Percentiles rank a stretch among this genome's conserved stretches.
phyloP scores from a whole-genome alignment of 495 filamentous ascomycete genomes.

The Astrothelium macrocarpum region DNA sequence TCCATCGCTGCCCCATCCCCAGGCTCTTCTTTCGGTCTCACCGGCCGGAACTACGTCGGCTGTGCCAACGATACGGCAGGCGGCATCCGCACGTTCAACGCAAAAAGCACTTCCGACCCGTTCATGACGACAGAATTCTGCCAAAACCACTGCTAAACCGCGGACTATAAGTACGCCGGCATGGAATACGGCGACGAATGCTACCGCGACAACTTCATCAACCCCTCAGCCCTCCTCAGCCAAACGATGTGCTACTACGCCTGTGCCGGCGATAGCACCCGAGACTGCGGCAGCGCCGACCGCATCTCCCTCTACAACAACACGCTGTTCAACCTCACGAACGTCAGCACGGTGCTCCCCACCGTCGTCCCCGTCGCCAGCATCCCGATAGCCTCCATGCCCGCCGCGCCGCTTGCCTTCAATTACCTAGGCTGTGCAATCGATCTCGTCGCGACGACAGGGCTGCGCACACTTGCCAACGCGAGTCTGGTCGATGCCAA shows the following conservation, averaged over 20 bases:
- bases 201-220: slow-evolving; percentile 22
- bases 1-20: slow-evolving; percentile 11
- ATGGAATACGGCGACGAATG: slow-evolving; percentile 22
- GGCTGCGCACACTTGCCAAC: slow-evolving; percentile 5
- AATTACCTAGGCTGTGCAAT: slow-evolving; percentile 21
- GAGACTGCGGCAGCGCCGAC: slow-evolving; percentile 16
- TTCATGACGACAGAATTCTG: slow-evolving; percentile 21
- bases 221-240: slow-evolving; percentile 12
- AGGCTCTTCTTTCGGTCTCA: slow-evolving; percentile 16
- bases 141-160: slow-evolving; percentile 14
- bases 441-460: slow-evolving; percentile 7
- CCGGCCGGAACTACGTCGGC: slow-evolving; percentile 15
- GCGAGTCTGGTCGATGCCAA: neutral
- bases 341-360: slow-evolving; percentile 4
- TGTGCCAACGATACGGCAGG: slow-evolving; percentile 20
- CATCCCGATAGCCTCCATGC: slow-evolving; percentile 11
- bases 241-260: slow-evolving; percentile 10
- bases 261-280: slow-evolving; percentile 10
- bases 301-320: slow-evolving; percentile 20
- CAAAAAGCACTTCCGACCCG: slow-evolving; percentile 9
- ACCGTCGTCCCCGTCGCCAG: slow-evolving; percentile 9
- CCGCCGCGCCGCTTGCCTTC: slow-evolving; percentile 11
- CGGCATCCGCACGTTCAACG: slow-evolving; percentile 12
- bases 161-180: slow-evolving; percentile 9
- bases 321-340: slow-evolving; percentile 13